Evolutionary conservation across 2,329 filamentous ascomycete species (phyloP), one percentile per base, ranked within the genome.

Genomic region (Aspergillus transmontanensis): DNA sequence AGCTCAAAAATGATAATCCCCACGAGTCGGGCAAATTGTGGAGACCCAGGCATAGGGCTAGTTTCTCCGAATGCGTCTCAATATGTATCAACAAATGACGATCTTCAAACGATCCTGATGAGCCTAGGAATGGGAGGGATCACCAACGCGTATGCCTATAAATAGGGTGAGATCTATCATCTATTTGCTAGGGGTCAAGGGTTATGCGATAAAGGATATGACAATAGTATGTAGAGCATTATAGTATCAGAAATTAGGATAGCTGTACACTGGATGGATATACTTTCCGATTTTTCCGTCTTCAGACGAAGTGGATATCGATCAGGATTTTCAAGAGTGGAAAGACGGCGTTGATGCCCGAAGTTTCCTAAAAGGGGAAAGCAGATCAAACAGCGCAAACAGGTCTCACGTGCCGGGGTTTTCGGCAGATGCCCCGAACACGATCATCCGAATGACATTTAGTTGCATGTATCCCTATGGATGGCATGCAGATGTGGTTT

Each of bases 401-500:
- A 7, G 21, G 5, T 14, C 45, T 50, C 46, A 50, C 46, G 46
- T 50, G 46, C 26, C 46, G 14, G 46, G 23, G 43, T 5, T 5
- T 30, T 50, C 46, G 23, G 46, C 46, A 50, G 23, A 50, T 50
- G 46, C 23, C 6, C 6, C 10, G 46, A n/a, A n/a, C 2, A 9
- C 4, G 26, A 51, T 32, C 48, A 51, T 21, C 46, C 26, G 46
- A 51, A 32, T 9, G 21, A 51, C 48, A 51, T 21, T n/a, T 32
- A n/a, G 28, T 51, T 30, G 28, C 12, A 46, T 14, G 12, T 26
- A 48, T 26, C 45, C 34, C 16, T 55, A n/a, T 30, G 16, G 48
- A 55, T 55, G 32, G 28, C 51, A 39, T 55, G 51, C 32, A 55
- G 32, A 26, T 55, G 21, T 55, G 51, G 51, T 55, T 55, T 16